Conservation (phyloP, 768 basidiomycete species). For the Termitomyces sp. region DNA sequence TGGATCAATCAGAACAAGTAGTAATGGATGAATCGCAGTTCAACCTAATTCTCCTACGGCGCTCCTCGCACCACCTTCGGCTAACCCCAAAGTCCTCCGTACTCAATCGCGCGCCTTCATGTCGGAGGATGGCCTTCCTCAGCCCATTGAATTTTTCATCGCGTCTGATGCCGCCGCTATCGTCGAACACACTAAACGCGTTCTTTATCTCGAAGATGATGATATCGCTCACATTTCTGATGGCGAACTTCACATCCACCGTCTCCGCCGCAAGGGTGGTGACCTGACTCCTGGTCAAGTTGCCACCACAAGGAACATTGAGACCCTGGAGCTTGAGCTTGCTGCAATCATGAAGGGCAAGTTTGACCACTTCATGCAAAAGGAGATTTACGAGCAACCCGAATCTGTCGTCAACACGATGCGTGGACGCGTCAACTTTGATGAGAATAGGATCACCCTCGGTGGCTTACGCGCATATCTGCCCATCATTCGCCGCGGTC, state of each 20-base stretch:
- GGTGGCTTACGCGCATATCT: conserved; percentile 95
- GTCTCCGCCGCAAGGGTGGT: conserved; percentile 85
- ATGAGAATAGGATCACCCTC: conserved; percentile 84
- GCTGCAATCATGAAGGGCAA: conserved; percentile 99
- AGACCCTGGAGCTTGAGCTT: conserved; percentile 96
- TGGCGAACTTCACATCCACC: conserved; percentile 98
- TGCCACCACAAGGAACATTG: conserved; percentile 87
- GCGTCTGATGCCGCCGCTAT: conserved; percentile 96
- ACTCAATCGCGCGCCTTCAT: conserved; percentile 98
- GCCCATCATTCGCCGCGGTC: conserved; percentile 90
- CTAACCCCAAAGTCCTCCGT: conserved; percentile 78
- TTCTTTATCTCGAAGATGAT: conserved; percentile 97
- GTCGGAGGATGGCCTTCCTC: conserved; percentile 96
- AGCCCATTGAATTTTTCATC: conserved; percentile 99
- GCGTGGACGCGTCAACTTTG: conserved; percentile 99
- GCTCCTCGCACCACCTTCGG: conserved; percentile 64
- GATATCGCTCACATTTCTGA: conserved; percentile 98
- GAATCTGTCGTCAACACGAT: conserved; percentile 99
- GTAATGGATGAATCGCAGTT: conserved; percentile 25
- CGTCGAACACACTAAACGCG: conserved; percentile 98
- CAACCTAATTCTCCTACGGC: conserved; percentile 49
- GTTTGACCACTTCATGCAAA: conserved; percentile 99
- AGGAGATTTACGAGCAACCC: conserved; percentile 99
- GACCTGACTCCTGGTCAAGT: conserved; percentile 54
- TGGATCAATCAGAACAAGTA: neutral